phyloP scores from a whole-genome alignment of 306 rosid genomes.

The Quercus agrifolia region DNA sequence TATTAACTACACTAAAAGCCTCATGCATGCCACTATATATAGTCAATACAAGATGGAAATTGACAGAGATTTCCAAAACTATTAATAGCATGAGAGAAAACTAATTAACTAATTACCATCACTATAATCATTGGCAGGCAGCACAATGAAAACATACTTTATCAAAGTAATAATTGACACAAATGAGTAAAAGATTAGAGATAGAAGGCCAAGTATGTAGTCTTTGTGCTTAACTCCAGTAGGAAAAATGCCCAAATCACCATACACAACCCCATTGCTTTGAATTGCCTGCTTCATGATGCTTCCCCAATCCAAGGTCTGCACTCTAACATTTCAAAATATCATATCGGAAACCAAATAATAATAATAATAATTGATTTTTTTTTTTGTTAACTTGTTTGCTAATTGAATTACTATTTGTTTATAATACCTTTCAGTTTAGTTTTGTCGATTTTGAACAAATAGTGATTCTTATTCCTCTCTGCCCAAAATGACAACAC shows the following conservation, averaged over 20 bases:
- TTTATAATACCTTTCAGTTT: too few species aligned
- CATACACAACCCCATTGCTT: conserved; percentile 28
- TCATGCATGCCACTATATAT: too few species aligned
- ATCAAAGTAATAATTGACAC: conserved; percentile 18
- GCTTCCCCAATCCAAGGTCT: neutral
- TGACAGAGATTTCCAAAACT: too few species aligned
- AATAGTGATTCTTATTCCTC: too few species aligned
- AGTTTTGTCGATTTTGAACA: too few species aligned
- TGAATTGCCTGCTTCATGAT: conserved; percentile 20
- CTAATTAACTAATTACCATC: conserved; percentile 6
- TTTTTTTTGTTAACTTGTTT: too few species aligned
- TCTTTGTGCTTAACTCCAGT: conserved; percentile 17
- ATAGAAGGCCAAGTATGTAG: conserved; percentile 18
- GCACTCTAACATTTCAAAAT: neutral
- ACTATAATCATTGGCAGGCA: conserved; percentile 26
- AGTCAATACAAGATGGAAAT: too few species aligned
- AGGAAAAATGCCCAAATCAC: conserved; percentile 20
- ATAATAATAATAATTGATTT: neutral
- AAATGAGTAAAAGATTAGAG: conserved; percentile 21
- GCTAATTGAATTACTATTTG: too few species aligned
- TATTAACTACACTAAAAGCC: too few species aligned
- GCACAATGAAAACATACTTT: conserved; percentile 31
- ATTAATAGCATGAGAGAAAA: too few species aligned
- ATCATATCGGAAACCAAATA: too few species aligned
- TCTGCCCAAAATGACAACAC: too few species aligned